Evolutionary conservation across 768 basidiomycete species (phyloP), one percentile per base, ranked within the genome.

Genomic region (Agrocybe praecox): DNA sequence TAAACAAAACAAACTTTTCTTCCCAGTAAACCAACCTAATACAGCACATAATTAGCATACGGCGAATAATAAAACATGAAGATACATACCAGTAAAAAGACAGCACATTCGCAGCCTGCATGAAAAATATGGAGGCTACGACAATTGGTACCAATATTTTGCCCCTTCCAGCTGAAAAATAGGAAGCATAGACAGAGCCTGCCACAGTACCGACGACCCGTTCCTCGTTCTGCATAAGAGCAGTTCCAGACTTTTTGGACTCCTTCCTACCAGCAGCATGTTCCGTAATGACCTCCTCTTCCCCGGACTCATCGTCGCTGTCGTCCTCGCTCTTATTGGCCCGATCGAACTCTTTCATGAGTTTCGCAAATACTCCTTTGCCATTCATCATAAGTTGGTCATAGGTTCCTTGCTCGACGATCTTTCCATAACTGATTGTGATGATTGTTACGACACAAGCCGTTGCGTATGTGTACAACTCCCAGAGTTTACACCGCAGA

Each of bases 331-430:
- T 76, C 22, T 76, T 67, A 42, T 76, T 67, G 52, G 79, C n/a
- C 29, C 23, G 34, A 15, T 89, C 90, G 62, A 93, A 94, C 61
- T 94, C 90, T 10, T 71, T 72, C 45, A 94, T 76, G 59, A 96
- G 87, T 55, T 78, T 80, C 19, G 89, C 70, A 64, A 96, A 96
- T 18, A 83, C 83, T 1, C 85, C 86, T 5, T 84, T 71, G 36
- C 74, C 43, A 40, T 24, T 78, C 12, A 68, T 71, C 70, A 91
- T 84, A 33, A 97, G 79, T 46, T 90, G 85, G 0, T 74, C 66
- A 62, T 90, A 96, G 1, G 90, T 88, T 2, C 94, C 94, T 11
- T 80, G 82, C 69, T 96, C 93, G n/a, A 80, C 82, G 56, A 97
- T 84, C 24, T 75, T 77, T 7, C 95, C 94, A 34, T 92, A 84